phyloP scores from a whole-genome alignment of 345 rosid species.

The Firmiana major region DNA sequence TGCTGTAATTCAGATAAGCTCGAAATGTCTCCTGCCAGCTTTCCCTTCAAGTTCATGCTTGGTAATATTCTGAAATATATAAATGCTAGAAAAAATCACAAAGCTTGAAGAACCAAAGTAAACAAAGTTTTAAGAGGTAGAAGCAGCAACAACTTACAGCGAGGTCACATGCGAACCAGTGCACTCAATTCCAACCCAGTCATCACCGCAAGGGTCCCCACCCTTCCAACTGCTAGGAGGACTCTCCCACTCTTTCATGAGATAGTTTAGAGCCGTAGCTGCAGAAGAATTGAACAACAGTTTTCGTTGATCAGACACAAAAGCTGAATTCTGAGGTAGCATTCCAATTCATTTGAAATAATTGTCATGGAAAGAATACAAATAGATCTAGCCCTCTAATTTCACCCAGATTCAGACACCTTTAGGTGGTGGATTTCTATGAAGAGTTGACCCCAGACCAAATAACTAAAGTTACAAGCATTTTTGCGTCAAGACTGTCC shows the following conservation, averaged over 20 bases:
- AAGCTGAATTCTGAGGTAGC: neutral
- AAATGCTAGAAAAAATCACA: neutral
- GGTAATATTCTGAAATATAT: conserved; percentile 55
- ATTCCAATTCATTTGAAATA: neutral
- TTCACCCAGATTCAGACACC: neutral
- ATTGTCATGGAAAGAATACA: neutral
- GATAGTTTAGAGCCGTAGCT: conserved; percentile 40
- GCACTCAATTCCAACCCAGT: conserved; percentile 74
- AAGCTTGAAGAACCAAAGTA: neutral
- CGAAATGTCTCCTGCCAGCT: conserved; percentile 51
- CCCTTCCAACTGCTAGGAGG: conserved; percentile 61
- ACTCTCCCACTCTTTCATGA: conserved; percentile 43
- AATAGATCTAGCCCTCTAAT: neutral
- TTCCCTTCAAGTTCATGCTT: conserved; percentile 51
- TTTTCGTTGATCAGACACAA: neutral
- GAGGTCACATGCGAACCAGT: conserved; percentile 39
- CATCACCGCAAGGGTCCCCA: conserved; percentile 64
- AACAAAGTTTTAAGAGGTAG: neutral
- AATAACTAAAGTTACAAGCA: neutral
- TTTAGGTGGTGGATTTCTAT: neutral
- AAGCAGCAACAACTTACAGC: conserved; percentile 38
- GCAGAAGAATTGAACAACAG: conserved; percentile 17
- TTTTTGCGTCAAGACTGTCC: conserved; percentile 1
- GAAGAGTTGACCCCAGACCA: neutral
- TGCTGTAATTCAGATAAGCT: conserved; percentile 51